phyloP scores from a whole-genome alignment of 2,329 filamentous ascomycete genomes.

The Pseudogymnoascus destructans region DNA sequence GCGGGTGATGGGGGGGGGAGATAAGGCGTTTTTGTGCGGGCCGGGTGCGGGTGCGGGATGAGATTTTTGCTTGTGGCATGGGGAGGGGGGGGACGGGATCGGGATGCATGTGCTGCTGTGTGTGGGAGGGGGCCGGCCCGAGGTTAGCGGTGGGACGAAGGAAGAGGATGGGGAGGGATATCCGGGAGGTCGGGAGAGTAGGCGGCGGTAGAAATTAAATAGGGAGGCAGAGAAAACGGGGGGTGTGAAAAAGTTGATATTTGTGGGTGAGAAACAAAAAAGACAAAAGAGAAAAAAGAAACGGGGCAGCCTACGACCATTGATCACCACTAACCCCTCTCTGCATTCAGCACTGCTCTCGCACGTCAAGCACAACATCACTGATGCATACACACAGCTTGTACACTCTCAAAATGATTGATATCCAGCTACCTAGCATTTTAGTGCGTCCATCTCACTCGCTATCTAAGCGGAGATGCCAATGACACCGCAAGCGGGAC shows the following conservation, averaged over 20 bases:
- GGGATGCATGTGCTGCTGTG: neutral
- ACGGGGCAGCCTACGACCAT: neutral
- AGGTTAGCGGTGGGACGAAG: neutral
- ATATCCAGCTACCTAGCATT: neutral
- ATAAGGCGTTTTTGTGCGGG: neutral
- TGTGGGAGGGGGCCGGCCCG: no score
- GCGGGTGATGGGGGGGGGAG: neutral
- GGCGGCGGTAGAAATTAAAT: neutral
- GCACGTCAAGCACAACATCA: neutral
- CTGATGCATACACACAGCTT: neutral
- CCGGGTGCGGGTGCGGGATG: neutral
- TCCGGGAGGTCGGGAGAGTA: neutral
- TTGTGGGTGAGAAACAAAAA: neutral
- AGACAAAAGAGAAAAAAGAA: neutral
- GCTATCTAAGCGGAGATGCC: conserved; percentile 61
- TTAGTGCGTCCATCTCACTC: neutral
- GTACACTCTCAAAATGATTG: neutral
- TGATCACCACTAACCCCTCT: neutral
- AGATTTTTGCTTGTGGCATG: neutral
- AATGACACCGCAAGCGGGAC: conserved; percentile 94
- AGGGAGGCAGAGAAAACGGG: neutral
- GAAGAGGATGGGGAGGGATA: neutral
- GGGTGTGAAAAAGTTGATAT: neutral
- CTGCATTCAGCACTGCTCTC: neutral
- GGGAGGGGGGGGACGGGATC: neutral